Base-by-base conservation (phyloP, 2,329 filamentous ascomycete genomes). In the Aspergillus uvarum region DNA sequence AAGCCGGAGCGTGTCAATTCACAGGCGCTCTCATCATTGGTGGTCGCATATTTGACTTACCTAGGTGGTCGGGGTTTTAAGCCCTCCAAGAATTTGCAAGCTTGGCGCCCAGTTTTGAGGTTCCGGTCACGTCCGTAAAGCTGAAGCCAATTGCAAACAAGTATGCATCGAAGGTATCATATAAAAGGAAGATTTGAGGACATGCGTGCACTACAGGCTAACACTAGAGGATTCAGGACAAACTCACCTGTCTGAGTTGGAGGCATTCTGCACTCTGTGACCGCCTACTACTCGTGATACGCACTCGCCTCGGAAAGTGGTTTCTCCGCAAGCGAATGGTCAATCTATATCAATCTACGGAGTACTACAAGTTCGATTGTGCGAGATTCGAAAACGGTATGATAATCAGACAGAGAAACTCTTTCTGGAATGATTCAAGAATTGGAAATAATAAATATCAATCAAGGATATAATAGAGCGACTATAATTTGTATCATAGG, bases 201-300 rank as follows among this genome's bases (percentile, higher is more conserved):
- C 22, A 47, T 26, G 54, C 42, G 24, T 53, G 44, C 44, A 62
- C 47, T 47, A 58, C 59, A 59, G 44, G 26, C 38, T 19, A 19
- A 35, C 29, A 49, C 21, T 42, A 51, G 32, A 22, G 32, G 53
- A 35, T 48, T 35, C 44, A 59, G 26, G 38, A 58, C 59, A 65
- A 65, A 67, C 66, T 68, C 58, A 62, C 64, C 52, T 56, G 64
- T 19, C 32, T 16, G 65, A 49, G 56, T 66, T 35, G 52, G 56
- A 54, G 51, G 51, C 55, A 67, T 75, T 75, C 59, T 75, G 72
- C 72, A 66, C 2, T 1, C 0, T 2, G 7, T 57, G 24, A 72
- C 72, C 72, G 71, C 73, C 66, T 68, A 47, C 10, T 51, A 35
- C 51, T 65, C 62, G 48, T 5, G 49, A 61, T 51, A 66, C 62